Conservation (phyloP, 2,329 filamentous ascomycete genomes). For the Falciphora oryzae region DNA sequence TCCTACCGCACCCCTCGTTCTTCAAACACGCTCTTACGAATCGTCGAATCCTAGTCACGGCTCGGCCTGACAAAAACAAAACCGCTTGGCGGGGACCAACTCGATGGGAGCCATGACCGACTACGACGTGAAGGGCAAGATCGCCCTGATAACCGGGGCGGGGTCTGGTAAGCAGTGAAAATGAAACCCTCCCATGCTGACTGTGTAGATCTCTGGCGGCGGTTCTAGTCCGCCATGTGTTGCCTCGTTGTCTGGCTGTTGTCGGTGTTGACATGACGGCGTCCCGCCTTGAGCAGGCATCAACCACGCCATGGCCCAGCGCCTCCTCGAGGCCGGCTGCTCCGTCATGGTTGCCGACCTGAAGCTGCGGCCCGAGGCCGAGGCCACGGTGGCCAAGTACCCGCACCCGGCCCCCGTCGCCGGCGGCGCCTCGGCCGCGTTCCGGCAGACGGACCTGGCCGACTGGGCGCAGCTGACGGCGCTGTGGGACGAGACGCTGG, state of each 20-base stretch:
- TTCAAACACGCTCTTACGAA: too few species aligned
- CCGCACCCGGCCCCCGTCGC: conserved; percentile 16
- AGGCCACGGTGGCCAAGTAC: conserved; percentile 23
- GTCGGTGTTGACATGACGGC: background rate
- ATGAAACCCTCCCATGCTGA: background rate
- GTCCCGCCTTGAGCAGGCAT: conserved; percentile 25
- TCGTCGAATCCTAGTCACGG: too few species aligned
- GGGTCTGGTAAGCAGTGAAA: conserved; percentile 19
- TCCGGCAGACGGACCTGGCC: conserved; percentile 30
- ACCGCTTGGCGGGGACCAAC: too few species aligned
- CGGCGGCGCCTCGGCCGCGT: conserved; percentile 20
- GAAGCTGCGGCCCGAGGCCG: conserved; percentile 28
- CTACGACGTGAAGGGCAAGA: conserved; percentile 17
- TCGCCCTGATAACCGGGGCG: conserved; percentile 28
- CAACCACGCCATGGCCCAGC: conserved; percentile 28
- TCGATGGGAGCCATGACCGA: conserved; percentile 1
- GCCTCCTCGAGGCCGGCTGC: conserved; percentile 28
- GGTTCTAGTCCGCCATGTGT: too few species aligned
- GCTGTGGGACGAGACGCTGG: conserved; percentile 18
- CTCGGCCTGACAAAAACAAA: background rate
- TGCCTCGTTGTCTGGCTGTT: background rate
- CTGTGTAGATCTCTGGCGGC: background rate
- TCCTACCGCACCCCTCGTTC: too few species aligned
- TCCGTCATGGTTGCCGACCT: conserved; percentile 34
- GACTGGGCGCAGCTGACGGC: conserved; percentile 28